Base-by-base conservation (phyloP, 169 alveolate genomes). In the Amoebophrya sp. region DNA sequence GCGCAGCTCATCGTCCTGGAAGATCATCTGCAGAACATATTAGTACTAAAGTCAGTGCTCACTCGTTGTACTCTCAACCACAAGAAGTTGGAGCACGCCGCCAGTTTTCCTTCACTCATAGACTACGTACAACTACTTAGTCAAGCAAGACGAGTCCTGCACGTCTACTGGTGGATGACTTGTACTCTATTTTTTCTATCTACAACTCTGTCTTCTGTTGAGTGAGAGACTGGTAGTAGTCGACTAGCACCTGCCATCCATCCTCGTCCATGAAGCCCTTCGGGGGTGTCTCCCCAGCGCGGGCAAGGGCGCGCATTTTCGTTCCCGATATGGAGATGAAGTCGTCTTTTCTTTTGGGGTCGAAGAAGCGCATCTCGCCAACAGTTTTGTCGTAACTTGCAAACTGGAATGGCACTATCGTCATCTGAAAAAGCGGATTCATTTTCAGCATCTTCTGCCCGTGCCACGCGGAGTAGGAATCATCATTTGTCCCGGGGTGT, bases 331-430 rank as follows among this genome's bases (percentile, higher is more conserved):
- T 65, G 12, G 83, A 65, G n/a, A 65, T 36, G 33, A 65, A 65
- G 83, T 65, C 83, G 83, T 65, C 83, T 26, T 65, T 65, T 36
- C 83, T 6, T 36, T 6, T 26, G 36, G 83, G 83, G 83, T 65
- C 83, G 83, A 65, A 65, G 83, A 65, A 65, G 33, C 83, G 83
- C 83, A 65, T 65, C 83, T 65, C 83, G 39, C 83, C 33, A 6
- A 26, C 83, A 0, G 83, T 65, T 65, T 65, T 65, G 26, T 65
- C 83, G 83, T 65, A 65, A 0, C 38, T 36, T 6, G 83, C 83
- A 18, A 65, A 65, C 83, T 65, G 83, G 83, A 65, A 65, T 6
- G 83, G 83, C 83, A 65, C 83, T 29, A 65, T 65, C 38, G 36
- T 65, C 83, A 65, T 65, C 33, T 6, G 10, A 26, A 65, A 65